Evolutionary conservation across 768 basidiomycete species (phyloP).

Genomic region (Pleurotus platypus): DNA sequence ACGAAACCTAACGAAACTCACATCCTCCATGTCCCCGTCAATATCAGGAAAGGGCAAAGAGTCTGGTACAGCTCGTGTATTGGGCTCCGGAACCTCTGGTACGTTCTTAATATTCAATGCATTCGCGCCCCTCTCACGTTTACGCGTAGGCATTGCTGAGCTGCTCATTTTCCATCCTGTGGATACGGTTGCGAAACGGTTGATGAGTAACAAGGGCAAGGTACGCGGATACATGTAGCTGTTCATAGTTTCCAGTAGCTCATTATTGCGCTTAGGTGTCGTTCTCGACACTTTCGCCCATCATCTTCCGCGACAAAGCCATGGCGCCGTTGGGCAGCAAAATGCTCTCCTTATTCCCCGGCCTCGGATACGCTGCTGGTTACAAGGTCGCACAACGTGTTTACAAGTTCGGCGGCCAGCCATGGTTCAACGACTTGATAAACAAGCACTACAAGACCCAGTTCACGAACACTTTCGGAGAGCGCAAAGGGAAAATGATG

Average conservation of each 20-base stretch:
- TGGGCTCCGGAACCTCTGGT: slow-evolving; percentile 94
- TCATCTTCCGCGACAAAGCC: slow-evolving; percentile 88
- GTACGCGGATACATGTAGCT: slow-evolving; percentile 18
- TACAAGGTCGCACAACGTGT: slow-evolving; percentile 94
- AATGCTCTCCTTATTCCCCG: slow-evolving; percentile 93
- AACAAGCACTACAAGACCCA: slow-evolving; percentile 73
- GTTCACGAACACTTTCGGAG: slow-evolving; percentile 85
- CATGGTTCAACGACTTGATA: slow-evolving; percentile 94
- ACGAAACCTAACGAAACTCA: background rate
- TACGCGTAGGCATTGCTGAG: slow-evolving; percentile 73
- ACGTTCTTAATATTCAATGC: slow-evolving; percentile 14
- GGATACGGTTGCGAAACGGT: slow-evolving; percentile 95
- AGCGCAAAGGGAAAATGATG: slow-evolving; percentile 93
- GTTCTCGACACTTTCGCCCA: slow-evolving; percentile 55
- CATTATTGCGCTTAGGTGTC: slow-evolving; percentile 47
- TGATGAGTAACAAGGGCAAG: slow-evolving; percentile 97
- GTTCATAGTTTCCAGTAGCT: background rate
- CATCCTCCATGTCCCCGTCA: background rate
- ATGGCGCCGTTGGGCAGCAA: slow-evolving; percentile 60
- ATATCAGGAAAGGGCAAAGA: slow-evolving; percentile 50
- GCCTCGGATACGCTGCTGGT: slow-evolving; percentile 95
- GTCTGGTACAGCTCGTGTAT: slow-evolving; percentile 83
- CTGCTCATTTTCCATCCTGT: slow-evolving; percentile 93
- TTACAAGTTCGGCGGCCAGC: slow-evolving; percentile 99
- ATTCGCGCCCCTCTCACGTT: no score